Evolutionary conservation across 345 rosid genomes (phyloP).

Genomic region (Rhizophora mangle): DNA sequence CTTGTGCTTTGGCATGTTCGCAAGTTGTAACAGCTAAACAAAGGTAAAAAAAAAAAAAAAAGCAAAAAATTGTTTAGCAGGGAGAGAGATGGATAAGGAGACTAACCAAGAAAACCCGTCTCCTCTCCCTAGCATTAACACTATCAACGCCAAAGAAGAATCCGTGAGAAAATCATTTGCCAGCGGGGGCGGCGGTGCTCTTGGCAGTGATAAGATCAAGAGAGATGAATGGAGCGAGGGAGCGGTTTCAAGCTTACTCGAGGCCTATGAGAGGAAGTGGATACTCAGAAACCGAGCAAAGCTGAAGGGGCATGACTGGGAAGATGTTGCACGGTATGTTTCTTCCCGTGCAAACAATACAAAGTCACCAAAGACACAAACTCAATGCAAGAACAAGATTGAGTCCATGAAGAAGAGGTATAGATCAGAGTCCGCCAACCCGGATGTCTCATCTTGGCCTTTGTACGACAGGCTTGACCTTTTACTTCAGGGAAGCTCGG

Average conservation of each 20-base stretch:
- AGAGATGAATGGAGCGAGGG: slow-evolving; percentile 99
- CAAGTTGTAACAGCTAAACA: slow-evolving; percentile 24
- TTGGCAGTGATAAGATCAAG: slow-evolving; percentile 54
- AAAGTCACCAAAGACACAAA: slow-evolving; percentile 80
- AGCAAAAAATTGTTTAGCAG: slow-evolving; percentile 19
- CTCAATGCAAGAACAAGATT: slow-evolving; percentile 98
- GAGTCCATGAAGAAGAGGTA: slow-evolving; percentile 98
- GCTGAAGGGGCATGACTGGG: slow-evolving; percentile 97
- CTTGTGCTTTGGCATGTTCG: background rate
- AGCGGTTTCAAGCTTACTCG: slow-evolving; percentile 83
- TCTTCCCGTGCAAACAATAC: slow-evolving; percentile 61
- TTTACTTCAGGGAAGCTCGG: slow-evolving; percentile 58
- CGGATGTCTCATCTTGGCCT: slow-evolving; percentile 86
- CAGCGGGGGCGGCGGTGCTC: background rate
- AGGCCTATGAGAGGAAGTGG: slow-evolving; percentile 91
- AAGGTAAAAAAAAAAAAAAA: background rate
- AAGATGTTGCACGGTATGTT: slow-evolving; percentile 74
- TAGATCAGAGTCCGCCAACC: slow-evolving; percentile 76
- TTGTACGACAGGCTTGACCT: slow-evolving; percentile 74
- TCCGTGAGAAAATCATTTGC: slow-evolving; percentile 30
- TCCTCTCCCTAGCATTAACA: slow-evolving; percentile 30
- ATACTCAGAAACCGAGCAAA: slow-evolving; percentile 83
- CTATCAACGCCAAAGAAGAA: slow-evolving; percentile 22
- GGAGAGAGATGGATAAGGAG: slow-evolving; percentile 69
- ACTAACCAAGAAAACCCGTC: slow-evolving; percentile 41